Base-by-base conservation (phyloP, 371 early-diverging fungal species). In the Entomophthora muscae region DNA sequence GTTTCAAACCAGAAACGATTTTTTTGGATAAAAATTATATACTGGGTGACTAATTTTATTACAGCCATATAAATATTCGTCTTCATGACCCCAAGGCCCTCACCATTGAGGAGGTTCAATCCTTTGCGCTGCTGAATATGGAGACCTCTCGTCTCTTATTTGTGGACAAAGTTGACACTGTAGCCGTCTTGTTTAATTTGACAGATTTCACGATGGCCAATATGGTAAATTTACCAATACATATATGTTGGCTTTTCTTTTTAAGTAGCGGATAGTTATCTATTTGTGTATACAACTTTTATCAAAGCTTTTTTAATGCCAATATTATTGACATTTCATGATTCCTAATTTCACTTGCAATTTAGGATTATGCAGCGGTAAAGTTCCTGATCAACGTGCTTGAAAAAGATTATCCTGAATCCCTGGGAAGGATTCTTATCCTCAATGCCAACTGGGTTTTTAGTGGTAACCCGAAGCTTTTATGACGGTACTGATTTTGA, bases 401-500 rank as follows among this genome's bases (percentile, higher is more conserved):
- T 57, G 86, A 95, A 73, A 78, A 82, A 0, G 89, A 89, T 69
- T 94, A 95, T 67, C 95, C 95, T 23, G 95, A 94, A 66, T 82
- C 83, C 10, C 78, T 94, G 17, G 92, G 89, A n/a, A 67, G 72
- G 1, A 77, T 82, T 32, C 69, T 86, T 22, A 80, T 93, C 52
- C 85, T 91, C 66, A 84, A 84, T 63, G 93, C 93, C 0, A 94
- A 95, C 13, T 88, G 91, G 83, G 78, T 91, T 58, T 93, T 94
- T 73, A 79, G 82, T 61, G 85, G 90, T 69, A 55, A 31, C 24
- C 33, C 24, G 12, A 29, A 23, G 31, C 12, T 26, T 54, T 12
- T 27, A 21, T 54, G 22, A 13, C 17, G 30, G 3, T 64, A 91
- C 91, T 0, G 92, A 94, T 78, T 89, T 61, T 93, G 92, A 73